Percentiles rank a stretch among this genome's conserved stretches.
Evolutionary conservation across 768 basidiomycete species (phyloP).

Genomic region (Leccinum fibrillosum): DNA sequence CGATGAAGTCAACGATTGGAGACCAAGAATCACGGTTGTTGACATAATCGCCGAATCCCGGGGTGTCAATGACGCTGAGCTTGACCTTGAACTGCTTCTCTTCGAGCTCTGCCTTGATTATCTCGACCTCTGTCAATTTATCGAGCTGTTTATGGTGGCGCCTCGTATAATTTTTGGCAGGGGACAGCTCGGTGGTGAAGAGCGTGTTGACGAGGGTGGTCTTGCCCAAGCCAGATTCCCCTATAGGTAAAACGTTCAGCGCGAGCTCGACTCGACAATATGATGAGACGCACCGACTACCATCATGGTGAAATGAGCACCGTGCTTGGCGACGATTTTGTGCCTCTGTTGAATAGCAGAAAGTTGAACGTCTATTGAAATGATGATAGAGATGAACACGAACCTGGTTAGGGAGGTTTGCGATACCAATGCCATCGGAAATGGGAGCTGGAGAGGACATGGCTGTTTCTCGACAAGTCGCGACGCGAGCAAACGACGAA

Average conservation of each 20-base stretch:
- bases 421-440: slow-evolving; percentile 86
- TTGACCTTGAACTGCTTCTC: slow-evolving; percentile 99
- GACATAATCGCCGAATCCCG: slow-evolving; percentile 99
- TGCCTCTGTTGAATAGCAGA: slow-evolving; percentile 63
- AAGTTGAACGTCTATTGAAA: neutral
- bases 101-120: slow-evolving; percentile 99
- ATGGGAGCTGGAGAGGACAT: slow-evolving; percentile 32
- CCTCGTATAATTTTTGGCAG: slow-evolving; percentile 83
- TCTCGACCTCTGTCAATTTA: slow-evolving; percentile 97
- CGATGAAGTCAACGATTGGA: slow-evolving; percentile 98
- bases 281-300: slow-evolving; percentile 69
- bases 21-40: slow-evolving; percentile 99
- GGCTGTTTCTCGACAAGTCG: slow-evolving; percentile 17
- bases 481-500: slow-evolving; percentile 18
- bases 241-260: slow-evolving; percentile 37
- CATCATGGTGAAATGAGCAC: slow-evolving; percentile 99
- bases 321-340: slow-evolving; percentile 97
- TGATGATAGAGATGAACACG: slow-evolving; percentile 17
- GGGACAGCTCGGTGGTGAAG: slow-evolving; percentile 95
- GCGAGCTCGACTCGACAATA: neutral
- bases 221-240: slow-evolving; percentile 97
- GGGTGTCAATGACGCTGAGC: slow-evolving; percentile 97
- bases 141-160: slow-evolving; percentile 96
- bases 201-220: slow-evolving; percentile 98
- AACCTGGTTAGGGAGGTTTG: slow-evolving; percentile 98